phyloP scores from a whole-genome alignment of 495 filamentous ascomycete species.

The Neurospora sp. region DNA sequence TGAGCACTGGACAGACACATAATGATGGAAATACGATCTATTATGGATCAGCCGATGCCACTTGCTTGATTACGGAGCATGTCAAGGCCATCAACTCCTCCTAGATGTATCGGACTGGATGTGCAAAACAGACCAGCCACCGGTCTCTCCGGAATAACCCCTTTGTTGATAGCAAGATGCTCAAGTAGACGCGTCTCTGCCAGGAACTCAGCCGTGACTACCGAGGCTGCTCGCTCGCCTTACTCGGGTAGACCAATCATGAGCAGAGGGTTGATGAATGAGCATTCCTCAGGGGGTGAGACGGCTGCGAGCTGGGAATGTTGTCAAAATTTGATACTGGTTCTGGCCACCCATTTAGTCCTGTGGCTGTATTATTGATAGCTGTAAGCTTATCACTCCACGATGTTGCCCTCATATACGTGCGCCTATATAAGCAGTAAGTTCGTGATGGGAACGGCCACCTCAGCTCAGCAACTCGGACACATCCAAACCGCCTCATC shows the following conservation, averaged over 20 bases:
- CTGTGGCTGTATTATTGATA: not conserved
- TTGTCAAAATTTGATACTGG: not conserved
- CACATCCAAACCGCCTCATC: not conserved
- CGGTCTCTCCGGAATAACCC: not conserved
- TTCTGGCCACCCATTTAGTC: not conserved
- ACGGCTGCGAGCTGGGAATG: not conserved
- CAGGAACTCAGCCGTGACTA: not conserved
- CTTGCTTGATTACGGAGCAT: conserved; percentile 49
- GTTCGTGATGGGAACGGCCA: not conserved
- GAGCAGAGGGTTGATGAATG: not conserved
- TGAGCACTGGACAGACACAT: conserved; percentile 40
- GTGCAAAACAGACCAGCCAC: not conserved
- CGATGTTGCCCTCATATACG: not conserved
- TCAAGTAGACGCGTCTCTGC: not conserved
- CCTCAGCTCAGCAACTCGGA: not conserved
- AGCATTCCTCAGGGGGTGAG: not conserved
- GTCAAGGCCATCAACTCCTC: conserved; percentile 33
- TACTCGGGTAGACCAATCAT: not conserved
- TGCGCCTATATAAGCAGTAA: not conserved
- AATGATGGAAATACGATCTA: conserved; percentile 51
- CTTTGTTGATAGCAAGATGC: not conserved
- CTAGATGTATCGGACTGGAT: not conserved
- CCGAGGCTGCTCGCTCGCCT: not conserved
- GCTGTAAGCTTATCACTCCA: not conserved
- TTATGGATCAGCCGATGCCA: conserved; percentile 44